Conservation (phyloP, 2,329 filamentous ascomycete genomes). For the Scedosporium aurantiacum region DNA sequence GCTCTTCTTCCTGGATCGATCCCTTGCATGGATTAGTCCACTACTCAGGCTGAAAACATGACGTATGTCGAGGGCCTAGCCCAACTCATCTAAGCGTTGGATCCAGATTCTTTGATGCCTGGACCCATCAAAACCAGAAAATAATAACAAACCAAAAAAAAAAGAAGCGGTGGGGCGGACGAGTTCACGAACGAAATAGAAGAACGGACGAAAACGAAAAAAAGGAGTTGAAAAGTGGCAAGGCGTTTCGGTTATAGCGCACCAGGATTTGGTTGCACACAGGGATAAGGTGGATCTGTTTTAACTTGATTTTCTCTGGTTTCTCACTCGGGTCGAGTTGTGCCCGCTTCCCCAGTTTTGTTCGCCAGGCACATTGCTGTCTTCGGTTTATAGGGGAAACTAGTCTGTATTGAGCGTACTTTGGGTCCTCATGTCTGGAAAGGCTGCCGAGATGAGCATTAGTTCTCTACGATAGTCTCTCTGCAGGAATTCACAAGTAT, state of each 20-base stretch:
- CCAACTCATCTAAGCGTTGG: background rate
- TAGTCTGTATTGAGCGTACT: background rate
- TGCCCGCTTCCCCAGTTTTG: background rate
- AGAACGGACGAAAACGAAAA: background rate
- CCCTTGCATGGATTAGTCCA: background rate
- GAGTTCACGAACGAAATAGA: background rate
- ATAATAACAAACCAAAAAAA: background rate
- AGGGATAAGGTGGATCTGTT: background rate
- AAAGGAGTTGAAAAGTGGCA: background rate
- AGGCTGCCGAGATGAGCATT: background rate
- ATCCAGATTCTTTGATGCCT: background rate
- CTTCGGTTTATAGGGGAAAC: background rate
- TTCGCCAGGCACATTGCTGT: background rate
- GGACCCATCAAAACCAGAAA: background rate
- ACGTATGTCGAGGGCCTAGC: background rate
- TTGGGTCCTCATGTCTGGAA: background rate
- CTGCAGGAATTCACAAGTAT: background rate
- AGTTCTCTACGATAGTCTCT: background rate
- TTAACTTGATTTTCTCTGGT: background rate
- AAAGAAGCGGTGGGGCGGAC: background rate
- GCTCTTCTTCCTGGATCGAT: slow-evolving; percentile 1
- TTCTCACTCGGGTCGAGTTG: background rate
- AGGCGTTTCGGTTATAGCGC: no score
- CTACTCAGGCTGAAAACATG: background rate
- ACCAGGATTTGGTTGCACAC: background rate